Evolutionary conservation across 2,329 filamentous ascomycete species (phyloP).

Genomic region (Diplodia seriata): DNA sequence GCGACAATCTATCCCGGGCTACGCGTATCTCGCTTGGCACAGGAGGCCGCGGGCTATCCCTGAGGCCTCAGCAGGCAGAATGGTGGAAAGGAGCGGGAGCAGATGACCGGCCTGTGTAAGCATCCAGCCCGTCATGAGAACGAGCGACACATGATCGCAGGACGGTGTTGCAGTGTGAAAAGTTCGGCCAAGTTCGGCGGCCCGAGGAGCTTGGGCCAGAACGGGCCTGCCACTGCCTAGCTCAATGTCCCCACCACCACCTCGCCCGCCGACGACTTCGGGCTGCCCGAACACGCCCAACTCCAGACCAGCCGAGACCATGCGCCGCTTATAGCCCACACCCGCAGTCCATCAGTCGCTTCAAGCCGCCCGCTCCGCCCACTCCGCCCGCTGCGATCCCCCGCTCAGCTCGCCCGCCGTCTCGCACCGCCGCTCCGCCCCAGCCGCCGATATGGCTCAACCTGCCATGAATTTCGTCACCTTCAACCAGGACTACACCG

Average conservation of each 20-base stretch:
- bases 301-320: constrained; percentile 9
- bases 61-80: constrained; percentile 1
- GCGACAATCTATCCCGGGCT: constrained; percentile 5
- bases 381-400: not conserved
- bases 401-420: constrained; percentile 1
- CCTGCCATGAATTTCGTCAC: constrained; percentile 88
- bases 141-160: constrained; percentile 1
- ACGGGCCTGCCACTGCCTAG: constrained; percentile 8
- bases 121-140: constrained; percentile 1
- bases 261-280: constrained; percentile 4
- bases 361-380: constrained; percentile 1
- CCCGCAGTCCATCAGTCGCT: not conserved
- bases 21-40: constrained; percentile 24
- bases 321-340: constrained; percentile 23
- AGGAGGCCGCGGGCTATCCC: constrained; percentile 13
- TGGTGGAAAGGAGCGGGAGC: not conserved
- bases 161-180: constrained; percentile 11
- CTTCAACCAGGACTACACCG: constrained; percentile 99
- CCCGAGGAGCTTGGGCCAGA: constrained; percentile 5
- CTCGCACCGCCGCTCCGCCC: not conserved
- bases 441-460: constrained; percentile 61
- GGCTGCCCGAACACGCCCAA: constrained; percentile 7
- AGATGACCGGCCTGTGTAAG: constrained; percentile 2
- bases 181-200: constrained; percentile 19
- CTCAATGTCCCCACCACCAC: constrained; percentile 18